Evolutionary conservation across 176 grass and related monocot genomes (phyloP), one percentile per base, ranked within the genome.

Genomic region (Themeda triandra): DNA sequence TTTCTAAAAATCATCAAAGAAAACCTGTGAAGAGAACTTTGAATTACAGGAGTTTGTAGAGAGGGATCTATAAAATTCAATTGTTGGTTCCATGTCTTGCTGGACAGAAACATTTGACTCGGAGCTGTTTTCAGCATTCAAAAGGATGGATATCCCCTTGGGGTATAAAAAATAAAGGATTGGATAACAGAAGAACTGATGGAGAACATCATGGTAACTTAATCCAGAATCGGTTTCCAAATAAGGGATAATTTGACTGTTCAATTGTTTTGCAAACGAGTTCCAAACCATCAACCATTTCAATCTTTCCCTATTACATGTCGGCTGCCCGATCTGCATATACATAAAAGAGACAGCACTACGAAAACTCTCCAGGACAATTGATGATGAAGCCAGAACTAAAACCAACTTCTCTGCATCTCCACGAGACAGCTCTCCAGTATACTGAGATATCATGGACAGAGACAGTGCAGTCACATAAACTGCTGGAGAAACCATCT

Each of bases 101-200:
- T 63, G 29, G 12, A 69, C 10, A 63, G 48, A 37, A 79, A 68
- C 30, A 71, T 15, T 42, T 54, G 27, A 39, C 25, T 81, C 53
- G 0, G 32, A 75, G 31, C 60, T 60, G 23, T 33, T 91, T 76
- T 83, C 59, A 80, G 48, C 71, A 75, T 48, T 67, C 51, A 10
- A 44, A 60, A 28, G 14, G 73, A 42, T 6, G 18, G 69, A 70
- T 62, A n/a, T 67, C 4, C 51, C 37, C 60, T 27, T 69, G 51
- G 60, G 46, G 51, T 33, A 80, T 30, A 83, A 63, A 28, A 90
- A 10, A 39, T 70, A 41, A 10, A 92, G 72, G n/a, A 92, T 17
- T 68, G 90, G 90, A 86, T 86, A 92, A 44, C 79, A 92, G 30
- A 92, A 80, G 67, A 92, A 92, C 51, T 86, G 83, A 86, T 63